Base-by-base conservation (phyloP, 225 moss, liverwort and hornwort genomes). In the Lunularia cruciata region DNA sequence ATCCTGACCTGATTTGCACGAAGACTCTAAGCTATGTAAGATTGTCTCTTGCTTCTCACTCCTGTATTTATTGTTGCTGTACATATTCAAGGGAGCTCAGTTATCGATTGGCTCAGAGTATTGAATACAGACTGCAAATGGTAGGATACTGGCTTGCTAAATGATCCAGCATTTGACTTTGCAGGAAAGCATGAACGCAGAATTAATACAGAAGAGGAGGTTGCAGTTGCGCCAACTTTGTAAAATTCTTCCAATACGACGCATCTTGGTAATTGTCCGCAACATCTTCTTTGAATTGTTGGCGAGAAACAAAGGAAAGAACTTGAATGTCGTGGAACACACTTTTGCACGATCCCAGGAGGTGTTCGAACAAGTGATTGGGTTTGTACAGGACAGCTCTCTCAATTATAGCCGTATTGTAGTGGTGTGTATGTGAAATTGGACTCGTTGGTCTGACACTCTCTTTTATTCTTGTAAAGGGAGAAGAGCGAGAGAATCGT, bases 231-330 rank as follows among this genome's bases (percentile, higher is more conserved):
- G 90, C 72, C 96, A 90, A 63, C 84, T 98, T 11, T 93, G 90
- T 84, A 93, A 98, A 83, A 89, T 88, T 42, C 71, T 98, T 13
- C 89, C 93, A 55, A 86, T 90, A 57, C 86, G 90, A 46, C 90
- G 92, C 55, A 87, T 80, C 65, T 77, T 86, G 71, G 90, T 98
- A 75, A 83, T 82, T n/a, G n/a, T n/a, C n/a, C 40, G 40, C 26
- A 45, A 19, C 57, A 34, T 58, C 13, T 5, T 58, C 18, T 30
- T 28, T 58, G 6, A 27, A 28, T 23, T 40, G 40, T 40, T 40
- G 8, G n/a, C n/a, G n/a, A n/a, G n/a, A n/a, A n/a, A n/a, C n/a
- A n/a, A n/a, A n/a, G n/a, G n/a, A n/a, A n/a, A n/a, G n/a, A n/a
- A n/a, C n/a, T n/a, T n/a, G n/a, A n/a, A n/a, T n/a, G n/a, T n/a